Percentiles rank a stretch among this genome's conserved stretches.
These are phyloP conservation scores for Aspergillus felis DNA, from an alignment of 2,329 filamentous ascomycete species.

Conservation along the genomic window DNA sequence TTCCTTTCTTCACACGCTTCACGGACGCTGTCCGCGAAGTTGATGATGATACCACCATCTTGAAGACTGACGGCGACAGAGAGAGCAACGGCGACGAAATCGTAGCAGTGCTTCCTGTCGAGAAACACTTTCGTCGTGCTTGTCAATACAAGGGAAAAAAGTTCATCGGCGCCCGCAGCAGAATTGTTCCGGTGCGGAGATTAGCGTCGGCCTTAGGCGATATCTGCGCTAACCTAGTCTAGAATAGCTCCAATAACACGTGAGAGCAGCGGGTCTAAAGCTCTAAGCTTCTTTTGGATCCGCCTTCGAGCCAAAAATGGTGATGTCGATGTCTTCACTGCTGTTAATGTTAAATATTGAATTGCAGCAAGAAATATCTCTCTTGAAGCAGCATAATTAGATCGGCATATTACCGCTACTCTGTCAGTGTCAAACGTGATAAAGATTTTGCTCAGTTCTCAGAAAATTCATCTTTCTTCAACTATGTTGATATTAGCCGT, in stretches of 20 bases:
- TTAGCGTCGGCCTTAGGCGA: conserved; percentile 13
- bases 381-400: not conserved
- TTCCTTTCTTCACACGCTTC: conserved; percentile 64
- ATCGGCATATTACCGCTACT: not conserved
- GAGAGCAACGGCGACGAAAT: conserved; percentile 24
- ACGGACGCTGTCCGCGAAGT: conserved; percentile 66
- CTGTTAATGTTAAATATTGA: not conserved
- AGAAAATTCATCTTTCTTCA: not conserved
- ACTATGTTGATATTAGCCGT: conserved; percentile 4
- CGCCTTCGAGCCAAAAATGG: conserved; percentile 13
- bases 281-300: conserved; percentile 29
- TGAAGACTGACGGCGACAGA: conserved; percentile 18
- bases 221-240: conserved; percentile 2
- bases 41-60: conserved; percentile 52
- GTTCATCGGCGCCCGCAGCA: conserved; percentile 28
- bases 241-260: conserved; percentile 20
- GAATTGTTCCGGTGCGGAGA: conserved; percentile 30
- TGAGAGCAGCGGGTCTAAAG: conserved; percentile 12
- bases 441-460: not conserved
- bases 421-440: not conserved
- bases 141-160: conserved; percentile 28
- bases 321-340: conserved; percentile 1
- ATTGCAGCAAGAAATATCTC: not conserved
- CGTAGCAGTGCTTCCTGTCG: conserved; percentile 9
- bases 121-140: conserved; percentile 8